Evolutionary conservation across 2,329 filamentous ascomycete genomes (phyloP).

Genomic region (Geosmithia putterillii): DNA sequence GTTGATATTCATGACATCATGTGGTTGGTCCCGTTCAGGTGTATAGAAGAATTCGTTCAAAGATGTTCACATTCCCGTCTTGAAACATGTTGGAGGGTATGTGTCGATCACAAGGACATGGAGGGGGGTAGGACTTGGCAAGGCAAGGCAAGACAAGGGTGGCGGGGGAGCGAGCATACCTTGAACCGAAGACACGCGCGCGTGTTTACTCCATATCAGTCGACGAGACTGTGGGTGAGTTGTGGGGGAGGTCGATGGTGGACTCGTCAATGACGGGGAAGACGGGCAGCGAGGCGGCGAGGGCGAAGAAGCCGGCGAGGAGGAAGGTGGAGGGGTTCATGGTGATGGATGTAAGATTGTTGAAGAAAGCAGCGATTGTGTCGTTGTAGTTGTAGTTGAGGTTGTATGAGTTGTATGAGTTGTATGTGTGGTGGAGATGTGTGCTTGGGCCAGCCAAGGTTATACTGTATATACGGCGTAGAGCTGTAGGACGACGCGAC

Average conservation of each 20-base stretch:
- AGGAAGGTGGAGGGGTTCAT: conserved; percentile 3
- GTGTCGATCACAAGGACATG: too few species aligned
- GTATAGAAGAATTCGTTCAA: conserved; percentile 9
- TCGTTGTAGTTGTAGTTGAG: too few species aligned
- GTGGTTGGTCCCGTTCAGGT: too few species aligned
- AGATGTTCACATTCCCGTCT: conserved; percentile 22
- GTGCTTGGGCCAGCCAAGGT: too few species aligned
- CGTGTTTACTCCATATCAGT: conserved; percentile 5
- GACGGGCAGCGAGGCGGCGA: conserved; percentile 1
- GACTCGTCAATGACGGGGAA: conserved; percentile 1
- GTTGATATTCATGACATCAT: too few species aligned
- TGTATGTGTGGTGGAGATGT: too few species aligned
- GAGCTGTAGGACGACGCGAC: too few species aligned
- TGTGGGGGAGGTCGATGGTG: not conserved
- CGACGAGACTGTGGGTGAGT: conserved; percentile 4
- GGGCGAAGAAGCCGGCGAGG: conserved; percentile 2
- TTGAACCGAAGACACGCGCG: not conserved
- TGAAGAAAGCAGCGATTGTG: too few species aligned
- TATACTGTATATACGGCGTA: too few species aligned
- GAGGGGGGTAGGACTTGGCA: too few species aligned
- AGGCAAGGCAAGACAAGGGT: not conserved
- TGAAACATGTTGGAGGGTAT: conserved; percentile 18
- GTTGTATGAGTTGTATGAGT: too few species aligned
- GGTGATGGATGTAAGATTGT: not conserved
- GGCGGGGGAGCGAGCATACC: not conserved